Conservation (phyloP, 768 basidiomycete species). For the Baorangia bicolor region DNA sequence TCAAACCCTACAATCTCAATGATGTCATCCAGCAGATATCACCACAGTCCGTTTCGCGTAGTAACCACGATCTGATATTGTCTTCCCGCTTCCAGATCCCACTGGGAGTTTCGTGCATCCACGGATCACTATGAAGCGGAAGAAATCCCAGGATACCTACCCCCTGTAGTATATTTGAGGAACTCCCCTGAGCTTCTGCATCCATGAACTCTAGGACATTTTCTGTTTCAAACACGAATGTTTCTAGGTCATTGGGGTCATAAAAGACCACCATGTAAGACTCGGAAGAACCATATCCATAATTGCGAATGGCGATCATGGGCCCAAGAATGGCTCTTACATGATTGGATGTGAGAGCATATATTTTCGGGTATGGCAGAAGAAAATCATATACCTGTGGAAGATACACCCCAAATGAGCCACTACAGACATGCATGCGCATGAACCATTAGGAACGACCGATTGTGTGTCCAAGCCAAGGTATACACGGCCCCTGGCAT, state of each 20-base stretch:
- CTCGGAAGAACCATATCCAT: slow-evolving; percentile 13
- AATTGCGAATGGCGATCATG: slow-evolving; percentile 2
- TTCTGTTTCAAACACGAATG: slow-evolving; percentile 6
- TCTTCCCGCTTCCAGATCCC: slow-evolving; percentile 7
- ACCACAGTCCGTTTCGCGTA: slow-evolving; percentile 18
- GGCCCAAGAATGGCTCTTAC: slow-evolving; percentile 10
- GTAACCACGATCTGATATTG: slow-evolving; percentile 11
- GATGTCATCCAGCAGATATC: slow-evolving; percentile 16
- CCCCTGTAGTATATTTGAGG: not conserved
- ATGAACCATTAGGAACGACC: no score
- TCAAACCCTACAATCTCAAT: slow-evolving; percentile 16
- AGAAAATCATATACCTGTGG: not conserved
- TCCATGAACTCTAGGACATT: slow-evolving; percentile 10
- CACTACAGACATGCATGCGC: slow-evolving; percentile 16
- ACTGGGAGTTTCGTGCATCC: not conserved
- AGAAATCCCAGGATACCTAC: not conserved
- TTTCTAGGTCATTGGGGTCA: slow-evolving; percentile 4
- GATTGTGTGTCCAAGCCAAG: no score
- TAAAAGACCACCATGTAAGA: slow-evolving; percentile 2
- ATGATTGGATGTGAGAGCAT: not conserved
- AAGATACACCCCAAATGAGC: slow-evolving; percentile 11
- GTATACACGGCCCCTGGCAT: no score
- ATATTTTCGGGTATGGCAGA: not conserved
- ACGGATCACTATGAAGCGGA: not conserved
- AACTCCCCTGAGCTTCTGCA: not conserved